Evolutionary conservation across 371 early-diverging fungal species (phyloP), one percentile per base, ranked within the genome.

Genomic region (Rhizopus sp.): DNA sequence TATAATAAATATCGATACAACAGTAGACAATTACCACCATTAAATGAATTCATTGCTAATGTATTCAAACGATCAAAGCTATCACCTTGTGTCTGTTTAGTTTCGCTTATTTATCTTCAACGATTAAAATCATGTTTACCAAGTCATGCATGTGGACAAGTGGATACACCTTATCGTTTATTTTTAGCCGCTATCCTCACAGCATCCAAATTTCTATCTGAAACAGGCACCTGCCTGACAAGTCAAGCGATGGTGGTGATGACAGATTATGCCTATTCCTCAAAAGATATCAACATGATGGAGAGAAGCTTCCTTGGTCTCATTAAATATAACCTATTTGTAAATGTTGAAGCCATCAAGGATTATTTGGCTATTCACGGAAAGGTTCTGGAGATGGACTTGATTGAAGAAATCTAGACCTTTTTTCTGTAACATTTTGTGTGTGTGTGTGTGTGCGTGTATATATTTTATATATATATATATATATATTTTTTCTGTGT

Each of bases 151-250:
- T 81, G 84, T 39, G 89, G 89, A 13, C 83, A 86, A 51, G 71
- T 80, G 12, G 91, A 88, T 58, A 88, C 91, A 15, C 89, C 89
- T n/a, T 87, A 88, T 63, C 79, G 86, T 44, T 79, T 91, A 35
- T 89, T 91, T 56, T 57, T 91, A 37, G 88, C 88, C 0, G 85
- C 91, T 5, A 71, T 89, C 45, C 65, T 91, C 35, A 80, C 85
- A 2, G 89, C 89, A 3, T 84, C 84, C 44, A 91, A 84, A 70
- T 87, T 81, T 58, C 56, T 84, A 42, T 77, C 78, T 34, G 85
- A 88, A 53, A 84, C 87, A 23, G 79, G 80, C 46, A 72, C 78
- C 4, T 70, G 82, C 12, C 75, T 88, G 40, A 72, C 74, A 5
- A 85, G 85, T 49, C 83, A 80, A 48, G 69, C 73, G 45, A 77